phyloP scores from a whole-genome alignment of 345 rosid species.

The Boechera divaricarpa region DNA sequence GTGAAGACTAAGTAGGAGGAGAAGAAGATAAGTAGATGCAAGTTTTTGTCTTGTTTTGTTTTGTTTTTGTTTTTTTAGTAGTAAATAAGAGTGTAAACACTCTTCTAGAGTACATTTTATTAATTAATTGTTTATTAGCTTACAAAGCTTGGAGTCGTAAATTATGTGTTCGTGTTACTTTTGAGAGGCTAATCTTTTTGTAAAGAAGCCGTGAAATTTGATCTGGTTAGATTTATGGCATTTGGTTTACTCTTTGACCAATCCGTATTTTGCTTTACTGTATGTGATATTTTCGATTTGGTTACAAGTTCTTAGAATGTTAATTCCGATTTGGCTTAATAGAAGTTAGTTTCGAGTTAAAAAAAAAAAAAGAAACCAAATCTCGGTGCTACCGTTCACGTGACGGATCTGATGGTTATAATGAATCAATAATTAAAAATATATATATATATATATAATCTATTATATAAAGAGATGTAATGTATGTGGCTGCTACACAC shows the following conservation, averaged over 20 bases:
- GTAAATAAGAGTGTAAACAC: background rate
- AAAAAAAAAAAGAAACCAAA: conserved; percentile 26
- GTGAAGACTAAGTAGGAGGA: conserved; percentile 35
- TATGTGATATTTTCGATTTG: too few species aligned
- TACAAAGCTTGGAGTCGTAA: conserved; percentile 30
- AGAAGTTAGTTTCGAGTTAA: too few species aligned
- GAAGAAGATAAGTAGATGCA: conserved; percentile 22
- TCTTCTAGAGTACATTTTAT: conserved; percentile 11
- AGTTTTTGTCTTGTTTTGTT: conserved; percentile 28
- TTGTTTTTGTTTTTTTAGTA: background rate
- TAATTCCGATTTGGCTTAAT: too few species aligned
- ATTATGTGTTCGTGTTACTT: conserved; percentile 4
- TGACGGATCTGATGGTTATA: conserved; percentile 39
- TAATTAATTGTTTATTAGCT: background rate
- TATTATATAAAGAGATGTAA: background rate
- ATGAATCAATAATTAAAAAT: conserved; percentile 5
- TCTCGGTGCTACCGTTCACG: conserved; percentile 44
- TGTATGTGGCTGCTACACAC: background rate
- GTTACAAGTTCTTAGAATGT: too few species aligned
- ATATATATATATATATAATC: background rate
- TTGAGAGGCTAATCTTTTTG: conserved; percentile 9
- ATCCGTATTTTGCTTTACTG: too few species aligned
- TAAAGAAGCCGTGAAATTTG: background rate
- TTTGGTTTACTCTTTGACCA: background rate
- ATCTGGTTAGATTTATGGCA: background rate